Evolutionary conservation across 441 rosid species (phyloP), one percentile per base, ranked within the genome.

Genomic region (Erodium trifolium): DNA sequence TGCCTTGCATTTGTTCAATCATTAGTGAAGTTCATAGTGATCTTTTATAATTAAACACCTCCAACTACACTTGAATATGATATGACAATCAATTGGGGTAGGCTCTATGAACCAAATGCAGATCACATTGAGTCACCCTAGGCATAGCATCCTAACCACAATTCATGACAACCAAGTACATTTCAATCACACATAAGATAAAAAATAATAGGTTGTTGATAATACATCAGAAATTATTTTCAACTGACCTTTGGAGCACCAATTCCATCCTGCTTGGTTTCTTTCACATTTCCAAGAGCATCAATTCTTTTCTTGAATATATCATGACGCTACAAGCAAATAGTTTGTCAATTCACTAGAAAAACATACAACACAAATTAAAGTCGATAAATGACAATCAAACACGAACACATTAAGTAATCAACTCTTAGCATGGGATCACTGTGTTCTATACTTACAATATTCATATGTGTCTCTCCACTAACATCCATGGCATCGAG

Each of bases 401-500:
- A 18, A 19, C 12, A 7, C 17, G 14, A 57, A 57, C 63, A 17
- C 0, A 6, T 9, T 18, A 57, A 57, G 11, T 11, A 57, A 12
- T 57, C 11, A 7, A 57, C 2, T 18, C 11, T 18, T 16, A 55
- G 63, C 3, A 17, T 5, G 11, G 63, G 63, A 57, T 57, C 63
- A 17, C 63, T 57, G 23, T 0, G 7, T 57, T 31, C 7, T 59
- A 31, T 4, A 81, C 87, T 71, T 80, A 94, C 99, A 70, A 94
- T 91, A 73, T 94, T 96, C 75, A 94, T 92, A 81, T 94, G 97
- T 63, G 90, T 89, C 80, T 87, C 97, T 70, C 97, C 99, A 71
- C 97, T 90, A 77, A 90, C 86, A 78, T 94, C 97, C 92, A 91
- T 91, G 41, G 96, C 99, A 78, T 94, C 99, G 59, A 91, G 82